Base-by-base conservation (phyloP, 139 green algal species). In the Coccomyxa sp. region DNA sequence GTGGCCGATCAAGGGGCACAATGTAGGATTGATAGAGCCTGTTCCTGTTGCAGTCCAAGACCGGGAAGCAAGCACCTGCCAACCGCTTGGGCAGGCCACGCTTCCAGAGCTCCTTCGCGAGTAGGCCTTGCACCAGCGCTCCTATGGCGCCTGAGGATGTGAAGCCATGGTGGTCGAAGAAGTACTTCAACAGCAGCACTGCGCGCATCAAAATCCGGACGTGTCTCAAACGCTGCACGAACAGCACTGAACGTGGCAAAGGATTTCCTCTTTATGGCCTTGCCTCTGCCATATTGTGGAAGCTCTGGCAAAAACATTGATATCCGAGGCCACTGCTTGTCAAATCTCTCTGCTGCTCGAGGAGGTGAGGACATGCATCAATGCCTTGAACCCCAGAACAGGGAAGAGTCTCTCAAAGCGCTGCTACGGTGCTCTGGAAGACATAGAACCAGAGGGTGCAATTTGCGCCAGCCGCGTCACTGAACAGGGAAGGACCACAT, bases 111-210 rank as follows among this genome's bases (percentile, higher is more conserved):
- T 88, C 81, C 76, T 93, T 87, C 71, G 87, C 88, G 4, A 89
- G 4, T 83, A 95, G 87, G 11, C 92, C 92, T 30, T 93, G 85
- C 10, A 87, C 89, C 0, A 97, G 86, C 0, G 90, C 81, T 1
- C 84, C 93, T 79, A 97, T 86, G 3, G 94, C 94, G 28, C 94
- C 94, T 13, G 89, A 93, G 15, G 87, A 90, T 18, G 85, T 90
- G 84, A 95, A 92, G 67, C 90, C 78, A 60, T 87, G 94, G 58
- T 91, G 86, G 75, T 94, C 90, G 45, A 96, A 81, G 28, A 95
- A 93, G 79, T 91, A 96, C 85, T 95, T 94, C 80, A 94, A 81
- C 58, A 91, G 81, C 51, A 95, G 80, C 1, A 85, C 91, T 91
- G 84, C 68, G 63, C 18, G 21, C 10, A n/a, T n/a, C n/a, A n/a